phyloP scores from a whole-genome alignment of 2,329 filamentous ascomycete species.

The Lecanicillium sp. region DNA sequence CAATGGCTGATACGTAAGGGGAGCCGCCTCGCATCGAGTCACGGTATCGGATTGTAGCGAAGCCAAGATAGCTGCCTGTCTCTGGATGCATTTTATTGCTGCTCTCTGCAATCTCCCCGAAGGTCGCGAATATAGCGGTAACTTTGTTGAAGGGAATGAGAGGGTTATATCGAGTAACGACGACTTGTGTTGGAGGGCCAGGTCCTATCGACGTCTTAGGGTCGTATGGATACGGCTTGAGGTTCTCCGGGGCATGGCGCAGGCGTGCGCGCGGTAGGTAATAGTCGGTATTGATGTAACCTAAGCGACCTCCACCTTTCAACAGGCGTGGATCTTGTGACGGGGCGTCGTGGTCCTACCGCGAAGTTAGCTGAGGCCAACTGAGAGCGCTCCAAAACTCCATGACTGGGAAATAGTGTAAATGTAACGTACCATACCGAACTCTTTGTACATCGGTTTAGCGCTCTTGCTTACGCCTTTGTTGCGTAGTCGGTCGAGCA shows the following conservation, averaged over 20 bases:
- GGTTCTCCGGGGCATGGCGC: slow-evolving; percentile 66
- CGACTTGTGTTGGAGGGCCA: slow-evolving; percentile 80
- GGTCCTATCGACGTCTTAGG: slow-evolving; percentile 77
- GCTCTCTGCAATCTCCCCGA: slow-evolving; percentile 81
- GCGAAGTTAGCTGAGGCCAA: slow-evolving; percentile 50
- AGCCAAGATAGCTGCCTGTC: slow-evolving; percentile 87
- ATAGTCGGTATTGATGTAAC: slow-evolving; percentile 63
- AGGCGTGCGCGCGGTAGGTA: slow-evolving; percentile 64
- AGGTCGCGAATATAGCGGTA: slow-evolving; percentile 66
- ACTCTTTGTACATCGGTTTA: slow-evolving; percentile 56
- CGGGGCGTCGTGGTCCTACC: slow-evolving; percentile 71
- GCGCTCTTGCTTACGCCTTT: slow-evolving; percentile 46
- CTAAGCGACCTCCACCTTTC: slow-evolving; percentile 56
- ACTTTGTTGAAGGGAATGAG: slow-evolving; percentile 74
- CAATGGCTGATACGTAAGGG: slow-evolving; percentile 56
- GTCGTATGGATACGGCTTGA: slow-evolving; percentile 78
- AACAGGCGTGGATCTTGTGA: slow-evolving; percentile 76
- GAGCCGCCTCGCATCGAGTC: slow-evolving; percentile 49
- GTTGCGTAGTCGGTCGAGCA: slow-evolving; percentile 41
- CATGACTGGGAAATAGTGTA: slow-evolving; percentile 37
- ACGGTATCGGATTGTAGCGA: slow-evolving; percentile 84
- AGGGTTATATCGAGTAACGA: slow-evolving; percentile 95
- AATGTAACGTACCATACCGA: slow-evolving; percentile 57
- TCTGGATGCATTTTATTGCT: slow-evolving; percentile 93
- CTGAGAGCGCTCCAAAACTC: too few species aligned